These are phyloP conservation scores for Cutaneotrichosporon cutaneum DNA, from an alignment of 1,284 basidiomycete species.

Conservation along the genomic window DNA sequence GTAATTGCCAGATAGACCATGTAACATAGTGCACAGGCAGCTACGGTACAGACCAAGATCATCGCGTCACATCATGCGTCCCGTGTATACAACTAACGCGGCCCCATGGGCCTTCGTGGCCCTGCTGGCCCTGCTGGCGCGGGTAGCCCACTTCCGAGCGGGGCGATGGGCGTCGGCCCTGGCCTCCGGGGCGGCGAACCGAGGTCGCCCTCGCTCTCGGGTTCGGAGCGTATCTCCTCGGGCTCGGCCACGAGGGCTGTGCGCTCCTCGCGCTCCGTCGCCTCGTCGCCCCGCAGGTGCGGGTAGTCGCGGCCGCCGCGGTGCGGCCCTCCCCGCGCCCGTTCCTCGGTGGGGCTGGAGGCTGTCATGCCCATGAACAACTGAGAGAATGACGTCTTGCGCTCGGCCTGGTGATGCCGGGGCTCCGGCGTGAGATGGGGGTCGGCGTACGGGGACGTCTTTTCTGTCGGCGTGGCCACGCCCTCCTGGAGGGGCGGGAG, in stretches of 20 bases:
- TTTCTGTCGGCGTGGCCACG: background rate
- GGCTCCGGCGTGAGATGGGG: background rate
- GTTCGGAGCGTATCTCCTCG: background rate
- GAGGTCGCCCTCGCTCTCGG: constrained; percentile 1
- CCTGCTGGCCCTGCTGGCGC: background rate
- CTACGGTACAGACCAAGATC: background rate
- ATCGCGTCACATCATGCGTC: constrained; percentile 1
- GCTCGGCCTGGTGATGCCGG: constrained; percentile 9
- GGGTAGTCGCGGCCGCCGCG: constrained; percentile 41
- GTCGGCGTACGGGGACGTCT: background rate
- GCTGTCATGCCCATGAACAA: constrained; percentile 6
- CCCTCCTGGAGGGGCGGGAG: background rate
- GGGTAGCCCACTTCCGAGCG: too few species aligned
- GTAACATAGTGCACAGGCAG: constrained; percentile 1
- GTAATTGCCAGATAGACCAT: background rate
- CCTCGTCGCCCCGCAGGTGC: constrained; percentile 28
- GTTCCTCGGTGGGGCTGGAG: background rate
- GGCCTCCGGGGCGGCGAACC: background rate
- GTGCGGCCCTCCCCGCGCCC: constrained; percentile 30
- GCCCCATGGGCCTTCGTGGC: background rate
- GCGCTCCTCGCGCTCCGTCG: constrained; percentile 38
- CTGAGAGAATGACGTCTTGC: constrained; percentile 13
- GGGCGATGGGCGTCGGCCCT: too few species aligned
- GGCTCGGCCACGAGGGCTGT: constrained; percentile 29
- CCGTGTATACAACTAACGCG: constrained; percentile 12